These are phyloP conservation scores for Ailanthus altissimus DNA, from an alignment of 345 rosid genomes.

Conservation along the genomic window DNA sequence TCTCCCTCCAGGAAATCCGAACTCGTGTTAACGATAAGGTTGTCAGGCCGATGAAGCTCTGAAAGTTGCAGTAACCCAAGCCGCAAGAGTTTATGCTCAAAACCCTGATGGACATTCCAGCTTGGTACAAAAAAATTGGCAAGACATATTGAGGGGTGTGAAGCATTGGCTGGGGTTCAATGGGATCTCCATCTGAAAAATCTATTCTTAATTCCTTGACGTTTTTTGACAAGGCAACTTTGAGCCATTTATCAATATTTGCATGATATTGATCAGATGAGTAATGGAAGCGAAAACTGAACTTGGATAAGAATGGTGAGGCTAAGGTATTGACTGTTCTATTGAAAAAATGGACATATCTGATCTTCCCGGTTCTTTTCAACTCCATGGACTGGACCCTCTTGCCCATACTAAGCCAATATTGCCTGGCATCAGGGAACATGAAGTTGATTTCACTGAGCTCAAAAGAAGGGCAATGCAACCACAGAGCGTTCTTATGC, in stretches of 20 bases:
- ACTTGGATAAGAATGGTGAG: neutral
- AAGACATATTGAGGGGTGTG: constrained; percentile 2
- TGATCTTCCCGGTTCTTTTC: constrained; percentile 4
- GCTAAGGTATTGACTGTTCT: neutral
- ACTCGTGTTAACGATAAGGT: neutral
- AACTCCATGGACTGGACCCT: neutral
- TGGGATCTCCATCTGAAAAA: constrained; percentile 9
- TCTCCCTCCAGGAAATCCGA: neutral
- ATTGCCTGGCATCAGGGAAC: neutral
- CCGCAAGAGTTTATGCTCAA: neutral
- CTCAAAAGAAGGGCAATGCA: neutral
- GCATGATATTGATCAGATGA: neutral
- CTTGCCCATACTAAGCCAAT: neutral
- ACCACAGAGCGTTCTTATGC: neutral
- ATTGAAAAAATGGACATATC: neutral
- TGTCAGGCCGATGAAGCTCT: neutral
- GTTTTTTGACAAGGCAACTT: neutral
- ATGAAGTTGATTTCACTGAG: neutral
- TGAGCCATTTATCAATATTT: constrained; percentile 6
- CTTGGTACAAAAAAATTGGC: constrained; percentile 2
- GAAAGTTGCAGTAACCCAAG: constrained; percentile 1
- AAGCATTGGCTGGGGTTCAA: neutral
- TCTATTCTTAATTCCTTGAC: neutral
- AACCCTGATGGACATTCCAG: constrained; percentile 2
- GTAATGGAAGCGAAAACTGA: neutral